Evolutionary conservation across 2,329 filamentous ascomycete genomes (phyloP), one percentile per base, ranked within the genome.

Genomic region (Dendryphion nanum): DNA sequence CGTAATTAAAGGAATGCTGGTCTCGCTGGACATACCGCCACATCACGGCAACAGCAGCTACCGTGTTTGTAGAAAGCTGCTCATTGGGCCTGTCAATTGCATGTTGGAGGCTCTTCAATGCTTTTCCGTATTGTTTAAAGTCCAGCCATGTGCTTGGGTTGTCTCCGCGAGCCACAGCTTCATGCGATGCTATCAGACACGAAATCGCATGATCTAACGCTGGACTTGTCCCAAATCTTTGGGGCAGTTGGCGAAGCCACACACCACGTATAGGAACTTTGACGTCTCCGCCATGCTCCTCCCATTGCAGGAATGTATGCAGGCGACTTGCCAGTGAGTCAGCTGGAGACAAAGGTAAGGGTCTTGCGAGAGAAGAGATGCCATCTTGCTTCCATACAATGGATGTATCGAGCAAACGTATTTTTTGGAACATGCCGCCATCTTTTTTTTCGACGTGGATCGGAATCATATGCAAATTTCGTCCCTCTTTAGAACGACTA

Each of bases 1-100:
- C n/a, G n/a, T n/a, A n/a, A n/a, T n/a, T n/a, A n/a, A n/a, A n/a
- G n/a, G n/a, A n/a, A n/a, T n/a, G n/a, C n/a, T n/a, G n/a, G n/a
- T n/a, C n/a, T n/a, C n/a, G n/a, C n/a, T n/a, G n/a, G n/a, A n/a
- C n/a, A n/a, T n/a, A 20, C 6, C 40, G 19, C 34, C 33, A 39
- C 18, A 45, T 17, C 5, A 42, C n/a, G 5, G 18, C 35, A 8
- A 42, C 30, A 12, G 42, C 39, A n/a, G 39, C 42, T 29, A 42
- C n/a, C 16, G 42, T 45, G 14, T 30, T 33, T 5, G 26, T 30
- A 5, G 32, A 28, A 20, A 32, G 40, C 18, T 36, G 39, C 16
- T 42, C 35, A 19, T 35, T 30, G 2, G 42, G 35, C 16, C 36
- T 18, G 31, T 45, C 32, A 14, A 45, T 32, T 19, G 38, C 38